phyloP scores from a whole-genome alignment of 495 filamentous ascomycete genomes.

The Penicillium paradoxum region DNA sequence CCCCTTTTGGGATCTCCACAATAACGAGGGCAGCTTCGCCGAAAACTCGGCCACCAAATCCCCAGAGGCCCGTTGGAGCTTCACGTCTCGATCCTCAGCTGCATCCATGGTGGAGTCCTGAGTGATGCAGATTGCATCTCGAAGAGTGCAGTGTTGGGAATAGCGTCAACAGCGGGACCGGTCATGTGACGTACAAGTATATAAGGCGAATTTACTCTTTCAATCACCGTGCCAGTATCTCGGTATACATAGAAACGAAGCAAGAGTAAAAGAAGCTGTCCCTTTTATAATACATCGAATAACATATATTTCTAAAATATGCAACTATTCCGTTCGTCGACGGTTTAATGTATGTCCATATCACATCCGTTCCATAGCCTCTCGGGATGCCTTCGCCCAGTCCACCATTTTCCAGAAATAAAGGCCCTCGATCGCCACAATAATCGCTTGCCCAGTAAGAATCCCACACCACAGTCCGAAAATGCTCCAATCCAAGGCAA shows the following conservation, averaged over 20 bases:
- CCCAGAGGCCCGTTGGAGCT: conserved; percentile 64
- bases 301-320: neutral
- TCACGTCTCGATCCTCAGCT: conserved; percentile 60
- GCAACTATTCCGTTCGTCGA: neutral
- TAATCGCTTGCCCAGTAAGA: conserved; percentile 8
- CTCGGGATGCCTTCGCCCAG: conserved; percentile 11
- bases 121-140: conserved; percentile 2
- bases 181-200: conserved; percentile 20
- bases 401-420: conserved; percentile 14
- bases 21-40: conserved; percentile 45
- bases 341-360: neutral
- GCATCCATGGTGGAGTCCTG: conserved; percentile 39
- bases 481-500: conserved; percentile 19
- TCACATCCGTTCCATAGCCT: conserved; percentile 5
- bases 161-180: conserved; percentile 23
- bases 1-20: conserved; percentile 39
- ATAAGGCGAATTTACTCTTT: neutral
- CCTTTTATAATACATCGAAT: too few relatives aligned
- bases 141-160: conserved; percentile 14
- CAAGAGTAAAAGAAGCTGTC: neutral
- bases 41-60: conserved; percentile 63
- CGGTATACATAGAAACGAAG: neutral
- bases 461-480: conserved; percentile 22
- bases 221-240: neutral
- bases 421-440: conserved; percentile 6